Evolutionary conservation across 805 yeast species (phyloP).

Genomic region (Isabelozyma pseudorhagii): DNA sequence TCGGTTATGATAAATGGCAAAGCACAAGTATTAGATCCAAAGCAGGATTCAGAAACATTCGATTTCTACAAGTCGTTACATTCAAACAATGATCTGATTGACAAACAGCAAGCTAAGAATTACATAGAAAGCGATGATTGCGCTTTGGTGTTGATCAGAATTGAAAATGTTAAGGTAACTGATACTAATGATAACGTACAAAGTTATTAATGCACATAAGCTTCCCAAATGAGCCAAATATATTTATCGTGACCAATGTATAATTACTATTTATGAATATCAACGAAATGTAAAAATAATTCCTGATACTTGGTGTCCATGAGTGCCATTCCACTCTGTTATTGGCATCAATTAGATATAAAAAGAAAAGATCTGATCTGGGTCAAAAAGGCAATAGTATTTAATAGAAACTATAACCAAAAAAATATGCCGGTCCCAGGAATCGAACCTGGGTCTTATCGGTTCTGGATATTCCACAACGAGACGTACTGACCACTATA

Average conservation of each 20-base stretch:
- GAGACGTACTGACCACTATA: conserved; percentile 49
- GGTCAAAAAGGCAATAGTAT: too few relatives aligned
- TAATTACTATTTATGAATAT: too few relatives aligned
- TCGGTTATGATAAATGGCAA: conserved; percentile 80
- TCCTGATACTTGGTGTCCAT: too few relatives aligned
- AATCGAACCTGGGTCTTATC: conserved; percentile 50
- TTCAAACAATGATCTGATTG: conserved; percentile 63
- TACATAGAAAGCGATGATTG: conserved; percentile 52
- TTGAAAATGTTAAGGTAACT: conserved; percentile 71
- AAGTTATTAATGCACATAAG: conserved; percentile 18
- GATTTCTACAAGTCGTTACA: conserved; percentile 60
- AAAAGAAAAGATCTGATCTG: too few relatives aligned
- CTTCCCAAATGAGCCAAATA: too few relatives aligned
- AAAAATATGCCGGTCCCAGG: conserved; percentile 44
- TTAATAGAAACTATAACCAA: neutral
- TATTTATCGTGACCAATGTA: too few relatives aligned
- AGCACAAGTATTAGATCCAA: conserved; percentile 49
- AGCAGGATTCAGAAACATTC: conserved; percentile 43
- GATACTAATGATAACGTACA: conserved; percentile 66
- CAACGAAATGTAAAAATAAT: too few relatives aligned
- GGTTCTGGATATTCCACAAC: conserved; percentile 36
- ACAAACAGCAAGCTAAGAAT: conserved; percentile 57
- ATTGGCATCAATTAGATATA: too few relatives aligned
- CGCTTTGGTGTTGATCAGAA: conserved; percentile 62
- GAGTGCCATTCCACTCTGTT: too few relatives aligned